Conservation (phyloP, 257 asterid species). For the Plectranthus barbatus region DNA sequence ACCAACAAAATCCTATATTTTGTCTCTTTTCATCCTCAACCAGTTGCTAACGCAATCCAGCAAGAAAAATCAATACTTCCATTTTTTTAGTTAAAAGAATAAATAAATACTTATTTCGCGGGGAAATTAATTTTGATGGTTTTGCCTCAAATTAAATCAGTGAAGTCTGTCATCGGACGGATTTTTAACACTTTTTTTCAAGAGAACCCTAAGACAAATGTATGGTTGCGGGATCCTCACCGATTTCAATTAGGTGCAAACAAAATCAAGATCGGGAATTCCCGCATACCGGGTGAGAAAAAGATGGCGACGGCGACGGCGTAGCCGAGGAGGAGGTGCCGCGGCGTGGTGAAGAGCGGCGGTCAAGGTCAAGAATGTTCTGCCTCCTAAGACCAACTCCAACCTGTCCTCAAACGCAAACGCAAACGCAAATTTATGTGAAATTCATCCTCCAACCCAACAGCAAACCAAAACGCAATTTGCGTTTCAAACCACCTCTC, state of each 20-base stretch:
- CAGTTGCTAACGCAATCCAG: not conserved
- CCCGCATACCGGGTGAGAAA: not conserved
- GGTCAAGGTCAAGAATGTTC: no score
- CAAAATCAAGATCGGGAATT: not conserved
- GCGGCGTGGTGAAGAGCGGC: not conserved
- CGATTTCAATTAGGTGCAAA: not conserved
- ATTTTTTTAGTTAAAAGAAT: no score
- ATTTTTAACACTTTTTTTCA: not conserved
- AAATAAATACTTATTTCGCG: not conserved
- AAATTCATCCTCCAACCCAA: no score
- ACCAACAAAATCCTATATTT: not conserved
- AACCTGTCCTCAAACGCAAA: no score
- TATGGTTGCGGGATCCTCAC: not conserved
- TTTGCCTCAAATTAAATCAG: not conserved
- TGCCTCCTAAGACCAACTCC: no score
- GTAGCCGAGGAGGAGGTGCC: not conserved
- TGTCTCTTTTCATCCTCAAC: not conserved
- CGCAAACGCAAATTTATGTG: no score
- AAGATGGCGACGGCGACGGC: not conserved
- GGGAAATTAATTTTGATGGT: not conserved
- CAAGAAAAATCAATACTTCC: no score
- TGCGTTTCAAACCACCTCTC: no score
- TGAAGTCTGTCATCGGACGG: not conserved
- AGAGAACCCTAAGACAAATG: not conserved
- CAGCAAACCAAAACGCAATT: no score